Evolutionary conservation across 441 rosid genomes (phyloP), one percentile per base, ranked within the genome.

Genomic region (Capsella rubella): DNA sequence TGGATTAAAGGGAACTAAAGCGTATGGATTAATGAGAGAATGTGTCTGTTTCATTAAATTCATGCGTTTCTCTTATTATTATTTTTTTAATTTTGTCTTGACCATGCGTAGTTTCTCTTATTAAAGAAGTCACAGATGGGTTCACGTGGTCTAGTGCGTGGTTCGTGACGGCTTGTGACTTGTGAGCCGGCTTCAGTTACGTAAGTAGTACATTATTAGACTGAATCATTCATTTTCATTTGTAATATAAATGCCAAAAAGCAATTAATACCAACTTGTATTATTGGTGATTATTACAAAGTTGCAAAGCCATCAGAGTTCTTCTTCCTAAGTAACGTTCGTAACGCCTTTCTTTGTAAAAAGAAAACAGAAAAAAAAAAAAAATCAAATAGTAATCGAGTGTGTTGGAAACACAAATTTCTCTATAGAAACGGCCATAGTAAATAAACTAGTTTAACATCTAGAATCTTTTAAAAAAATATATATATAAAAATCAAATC

Each of bases 1-100:
- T 0, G 40, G 74, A 62, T 62, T 75, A 75, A 75, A 54, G 71
- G 71, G 69, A 53, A 54, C 64, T 69, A 35, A 43, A 21, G 2
- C 73, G 69, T 58, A 58, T 59, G 40, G 12, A 49, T 15, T 59
- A 75, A 67, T 29, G 67, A 67, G 53, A 43, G 74, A 67, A 61
- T 52, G 74, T 32, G 79, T 75, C 53, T 69, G 71, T 75, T 45
- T 75, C 79, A 64, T 76, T 49, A 57, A 64, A 49, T 70, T 76
- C 79, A 64, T 76, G 79, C 60, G 70, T 69, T 69, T 45, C 25
- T 21, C 25, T 21, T 21, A 21, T 21, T 21, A 1, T 21, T 21
- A 1, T 1, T 21, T 21, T 21, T 21, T 21, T 21, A 1, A 1
- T 21, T 1, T 21, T 21, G 25, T 21, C 25, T 21, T 21, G 25